Conservation (phyloP, 257 asterid genomes). For the Solanum bulbocastanum region DNA sequence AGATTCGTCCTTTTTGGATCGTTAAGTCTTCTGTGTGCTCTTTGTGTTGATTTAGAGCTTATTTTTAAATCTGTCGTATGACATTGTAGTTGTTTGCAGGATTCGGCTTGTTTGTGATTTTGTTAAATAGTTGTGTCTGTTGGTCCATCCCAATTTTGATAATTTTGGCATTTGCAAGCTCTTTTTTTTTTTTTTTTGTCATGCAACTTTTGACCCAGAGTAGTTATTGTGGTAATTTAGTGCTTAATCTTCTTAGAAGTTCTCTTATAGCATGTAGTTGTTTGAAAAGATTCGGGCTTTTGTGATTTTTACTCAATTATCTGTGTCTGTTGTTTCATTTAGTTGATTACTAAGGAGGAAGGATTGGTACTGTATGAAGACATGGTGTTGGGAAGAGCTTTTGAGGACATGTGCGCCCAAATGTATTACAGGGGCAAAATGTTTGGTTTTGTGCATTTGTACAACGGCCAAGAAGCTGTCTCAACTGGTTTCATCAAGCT, state of each 20-base stretch:
- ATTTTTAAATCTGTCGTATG: background rate
- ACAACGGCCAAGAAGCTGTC: constrained; percentile 96
- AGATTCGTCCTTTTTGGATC: background rate
- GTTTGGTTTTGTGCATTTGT: constrained; percentile 95
- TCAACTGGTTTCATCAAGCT: constrained; percentile 96
- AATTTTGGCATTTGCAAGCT: background rate
- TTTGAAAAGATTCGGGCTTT: background rate
- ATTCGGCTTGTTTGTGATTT: background rate
- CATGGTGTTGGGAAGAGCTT: constrained; percentile 76
- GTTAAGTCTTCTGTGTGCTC: background rate
- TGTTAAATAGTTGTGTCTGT: background rate
- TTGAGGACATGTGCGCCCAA: constrained; percentile 99
- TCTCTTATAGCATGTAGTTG: background rate
- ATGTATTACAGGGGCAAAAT: constrained; percentile 98
- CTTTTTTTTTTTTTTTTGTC: background rate
- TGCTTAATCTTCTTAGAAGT: background rate
- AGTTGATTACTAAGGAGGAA: constrained; percentile 83
- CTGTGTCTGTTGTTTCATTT: background rate
- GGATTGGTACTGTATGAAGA: constrained; percentile 79
- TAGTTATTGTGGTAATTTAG: background rate
- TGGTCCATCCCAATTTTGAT: background rate
- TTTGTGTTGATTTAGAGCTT: background rate
- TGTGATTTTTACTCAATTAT: background rate
- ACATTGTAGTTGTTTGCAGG: background rate
- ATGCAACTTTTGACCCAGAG: background rate